These are phyloP conservation scores for Penicillium argentinense DNA, from an alignment of 495 filamentous ascomycete genomes.

Conservation along the genomic window DNA sequence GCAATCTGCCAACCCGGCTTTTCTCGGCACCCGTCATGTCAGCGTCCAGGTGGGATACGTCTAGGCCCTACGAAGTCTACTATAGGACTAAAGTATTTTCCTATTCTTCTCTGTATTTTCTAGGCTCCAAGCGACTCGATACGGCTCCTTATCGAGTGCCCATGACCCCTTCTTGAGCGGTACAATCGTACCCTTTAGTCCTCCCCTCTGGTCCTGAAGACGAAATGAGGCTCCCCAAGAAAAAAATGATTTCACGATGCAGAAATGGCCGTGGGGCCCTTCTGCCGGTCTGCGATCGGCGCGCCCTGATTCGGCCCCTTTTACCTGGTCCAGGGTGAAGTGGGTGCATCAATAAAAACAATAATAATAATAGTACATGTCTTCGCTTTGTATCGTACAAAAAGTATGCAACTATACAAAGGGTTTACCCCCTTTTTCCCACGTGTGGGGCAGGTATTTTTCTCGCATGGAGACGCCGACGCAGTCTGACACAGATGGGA, in stretches of 20 bases:
- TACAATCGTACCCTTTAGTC: too few species aligned
- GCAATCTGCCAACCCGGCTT: conserved; percentile 13
- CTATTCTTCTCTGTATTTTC: too few species aligned
- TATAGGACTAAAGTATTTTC: neutral
- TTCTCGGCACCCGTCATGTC: conserved; percentile 12
- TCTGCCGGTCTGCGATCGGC: conserved; percentile 22
- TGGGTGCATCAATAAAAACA: conserved; percentile 1
- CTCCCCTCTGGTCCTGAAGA: too few species aligned
- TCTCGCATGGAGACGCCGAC: neutral
- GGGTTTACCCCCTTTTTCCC: neutral
- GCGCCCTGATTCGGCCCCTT: conserved; percentile 9
- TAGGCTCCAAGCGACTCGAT: too few species aligned
- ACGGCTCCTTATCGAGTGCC: too few species aligned
- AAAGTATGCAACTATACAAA: conserved; percentile 3
- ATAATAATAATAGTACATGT: conserved; percentile 4
- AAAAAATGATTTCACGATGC: conserved; percentile 21
- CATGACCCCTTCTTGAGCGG: too few species aligned
- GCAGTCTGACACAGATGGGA: conserved; percentile 13
- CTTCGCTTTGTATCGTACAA: conserved; percentile 14
- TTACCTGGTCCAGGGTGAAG: conserved; percentile 2
- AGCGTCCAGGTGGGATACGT: neutral
- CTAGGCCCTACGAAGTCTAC: neutral
- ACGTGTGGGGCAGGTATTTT: conserved; percentile 6
- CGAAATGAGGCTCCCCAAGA: conserved; percentile 16
- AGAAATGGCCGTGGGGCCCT: conserved; percentile 14